Evolutionary conservation across 106 monocot genomes (phyloP), one percentile per base, ranked within the genome.

Genomic region (Narthecium ossifragum): DNA sequence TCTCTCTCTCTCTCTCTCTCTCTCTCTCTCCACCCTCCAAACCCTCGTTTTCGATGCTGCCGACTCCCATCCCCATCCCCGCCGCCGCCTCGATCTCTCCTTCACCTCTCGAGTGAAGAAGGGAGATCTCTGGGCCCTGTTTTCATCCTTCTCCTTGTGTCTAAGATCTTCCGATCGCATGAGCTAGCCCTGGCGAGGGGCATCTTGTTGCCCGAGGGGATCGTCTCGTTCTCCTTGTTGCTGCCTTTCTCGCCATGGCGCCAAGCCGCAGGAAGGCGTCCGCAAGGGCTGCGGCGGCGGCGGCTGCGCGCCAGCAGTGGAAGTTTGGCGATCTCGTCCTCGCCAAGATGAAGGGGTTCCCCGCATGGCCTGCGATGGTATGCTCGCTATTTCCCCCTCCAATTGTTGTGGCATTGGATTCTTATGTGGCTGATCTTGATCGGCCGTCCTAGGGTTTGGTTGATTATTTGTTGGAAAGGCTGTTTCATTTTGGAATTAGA

Each of bases 271-370:
- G 70, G 72, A 96, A 81, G 71, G 83, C 86, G 53, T 62, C 75
- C 8, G 71, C 53, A 1, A 67, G 68, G 10, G 73, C 76, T 3
- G 73, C 85, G 17, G 64, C 51, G 5, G 68, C 66, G 1, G 84
- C 92, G 0, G 79, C 78, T 11, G 85, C 85, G 13, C 66, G 43
- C 55, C 69, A 61, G 78, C 72, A 98, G 76, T 90, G 90, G 90
- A 98, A 90, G 72, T 69, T 90, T 45, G 96, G 96, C 34, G 96
- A 98, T 77, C 96, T 98, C 30, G 96, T 98, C 26, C 90, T 98
- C 45, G 96, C 96, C 61, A 98, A 98, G 75, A 79, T 98, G 83
- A 98, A 90, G 84, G 96, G 96, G 13, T 98, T 98, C 66, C 96
- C 96, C 0, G 84, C 96, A 4, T 98, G 96, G 96, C 96, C 96